phyloP scores from a whole-genome alignment of 2,329 filamentous ascomycete genomes.

The Cryphonectria nitschkei region DNA sequence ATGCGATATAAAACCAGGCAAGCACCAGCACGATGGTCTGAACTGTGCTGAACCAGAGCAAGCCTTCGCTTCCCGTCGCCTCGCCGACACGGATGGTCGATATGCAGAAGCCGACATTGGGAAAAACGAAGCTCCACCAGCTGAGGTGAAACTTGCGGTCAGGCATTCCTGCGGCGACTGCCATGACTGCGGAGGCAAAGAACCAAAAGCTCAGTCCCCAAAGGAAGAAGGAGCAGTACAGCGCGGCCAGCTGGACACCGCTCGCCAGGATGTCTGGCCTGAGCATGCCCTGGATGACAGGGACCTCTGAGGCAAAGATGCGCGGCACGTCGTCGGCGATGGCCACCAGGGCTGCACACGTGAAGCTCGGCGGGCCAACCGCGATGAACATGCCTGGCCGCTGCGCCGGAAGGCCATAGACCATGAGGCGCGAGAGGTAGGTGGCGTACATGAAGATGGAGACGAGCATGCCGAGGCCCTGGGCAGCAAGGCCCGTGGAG shows the following conservation, averaged over 20 bases:
- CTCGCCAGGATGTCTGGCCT: constrained; percentile 30
- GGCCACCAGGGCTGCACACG: constrained; percentile 43
- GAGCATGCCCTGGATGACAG: constrained; percentile 42
- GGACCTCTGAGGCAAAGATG: constrained; percentile 39
- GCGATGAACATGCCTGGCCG: constrained; percentile 67
- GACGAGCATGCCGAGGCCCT: constrained; percentile 63
- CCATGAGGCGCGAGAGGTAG: constrained; percentile 63
- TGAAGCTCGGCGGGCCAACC: constrained; percentile 60
- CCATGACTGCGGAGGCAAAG: constrained; percentile 54
- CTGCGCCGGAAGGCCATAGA: constrained; percentile 57
- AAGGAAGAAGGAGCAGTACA: constrained; percentile 59
- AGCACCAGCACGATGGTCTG: constrained; percentile 59
- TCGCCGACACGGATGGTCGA: constrained; percentile 61
- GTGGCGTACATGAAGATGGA: constrained; percentile 63
- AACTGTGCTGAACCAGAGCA: constrained; percentile 58
- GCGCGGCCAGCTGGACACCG: constrained; percentile 32
- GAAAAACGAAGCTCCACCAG: constrained; percentile 71
- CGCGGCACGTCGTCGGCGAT: constrained; percentile 40
- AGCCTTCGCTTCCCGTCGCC: constrained; percentile 53
- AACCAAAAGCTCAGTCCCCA: constrained; percentile 67
- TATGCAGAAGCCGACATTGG: constrained; percentile 66
- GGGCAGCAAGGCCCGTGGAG: constrained; percentile 60
- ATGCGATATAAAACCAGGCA: constrained; percentile 58
- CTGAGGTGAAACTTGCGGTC: constrained; percentile 45
- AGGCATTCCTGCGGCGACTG: constrained; percentile 44